Evolutionary conservation across 306 rosid species (phyloP).

Genomic region (Casuarina equisetifolia): DNA sequence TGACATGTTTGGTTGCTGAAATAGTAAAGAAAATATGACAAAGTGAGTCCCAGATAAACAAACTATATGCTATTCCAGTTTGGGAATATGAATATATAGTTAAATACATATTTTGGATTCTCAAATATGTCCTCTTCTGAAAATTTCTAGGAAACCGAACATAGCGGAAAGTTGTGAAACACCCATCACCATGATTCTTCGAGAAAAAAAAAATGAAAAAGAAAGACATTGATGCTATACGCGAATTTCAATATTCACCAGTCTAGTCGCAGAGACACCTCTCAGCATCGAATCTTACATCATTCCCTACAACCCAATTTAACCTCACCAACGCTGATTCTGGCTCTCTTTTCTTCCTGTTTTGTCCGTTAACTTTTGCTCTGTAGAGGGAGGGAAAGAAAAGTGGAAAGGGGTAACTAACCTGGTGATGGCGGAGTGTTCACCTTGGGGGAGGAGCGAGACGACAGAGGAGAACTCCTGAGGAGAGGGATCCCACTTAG

Average conservation of each 20-base stretch:
- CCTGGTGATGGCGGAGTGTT: constrained; percentile 62
- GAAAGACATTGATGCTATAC: no score
- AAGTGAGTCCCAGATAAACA: neutral
- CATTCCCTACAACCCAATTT: neutral
- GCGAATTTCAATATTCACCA: neutral
- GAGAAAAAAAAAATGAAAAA: neutral
- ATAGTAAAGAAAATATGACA: neutral
- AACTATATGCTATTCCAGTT: neutral
- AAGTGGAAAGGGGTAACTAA: constrained; percentile 13
- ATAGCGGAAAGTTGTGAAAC: neutral
- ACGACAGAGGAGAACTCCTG: constrained; percentile 51
- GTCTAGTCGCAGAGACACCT: neutral
- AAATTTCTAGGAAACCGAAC: neutral
- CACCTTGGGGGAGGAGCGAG: constrained; percentile 52
- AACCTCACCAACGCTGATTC: neutral
- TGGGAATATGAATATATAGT: neutral
- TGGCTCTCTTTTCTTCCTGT: neutral
- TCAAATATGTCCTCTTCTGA: neutral
- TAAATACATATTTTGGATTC: neutral
- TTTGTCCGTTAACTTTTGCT: neutral
- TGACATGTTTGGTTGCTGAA: neutral
- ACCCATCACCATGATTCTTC: neutral
- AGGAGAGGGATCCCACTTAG: constrained; percentile 76
- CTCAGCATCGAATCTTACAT: neutral
- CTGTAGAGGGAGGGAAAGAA: neutral